phyloP scores from a whole-genome alignment of 2,329 filamentous ascomycete species.

The Colletotrichum viniferum region DNA sequence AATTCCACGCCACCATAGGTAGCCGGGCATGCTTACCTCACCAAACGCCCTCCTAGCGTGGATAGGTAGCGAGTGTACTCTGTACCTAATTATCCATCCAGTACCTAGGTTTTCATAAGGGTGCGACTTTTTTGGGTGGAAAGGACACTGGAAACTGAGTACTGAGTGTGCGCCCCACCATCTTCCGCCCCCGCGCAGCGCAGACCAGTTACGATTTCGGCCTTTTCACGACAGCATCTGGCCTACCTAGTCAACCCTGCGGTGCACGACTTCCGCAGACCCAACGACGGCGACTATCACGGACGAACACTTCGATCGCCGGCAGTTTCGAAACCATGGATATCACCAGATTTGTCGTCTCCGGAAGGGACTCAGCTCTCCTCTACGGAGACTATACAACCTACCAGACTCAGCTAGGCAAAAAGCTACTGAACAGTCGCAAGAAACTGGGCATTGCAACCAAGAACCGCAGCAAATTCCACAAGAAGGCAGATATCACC shows the following conservation, averaged over 20 bases:
- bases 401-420: constrained; percentile 80
- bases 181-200: constrained; percentile 4
- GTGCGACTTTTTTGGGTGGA: not conserved
- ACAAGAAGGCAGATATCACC: constrained; percentile 71
- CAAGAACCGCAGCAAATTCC: constrained; percentile 86
- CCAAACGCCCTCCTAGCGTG: not conserved
- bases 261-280: not conserved
- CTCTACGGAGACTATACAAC: constrained; percentile 87
- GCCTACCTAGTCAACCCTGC: not conserved
- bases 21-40: not conserved
- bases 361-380: constrained; percentile 80
- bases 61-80: not conserved
- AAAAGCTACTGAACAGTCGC: constrained; percentile 80
- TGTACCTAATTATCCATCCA: not conserved
- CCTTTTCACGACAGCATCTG: not conserved
- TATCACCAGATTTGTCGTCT: constrained; percentile 83
- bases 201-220: not conserved
- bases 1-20: not conserved
- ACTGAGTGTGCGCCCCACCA: constrained; percentile 8
- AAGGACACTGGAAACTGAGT: constrained; percentile 2
- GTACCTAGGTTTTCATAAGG: not conserved
- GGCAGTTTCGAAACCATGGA: constrained; percentile 65
- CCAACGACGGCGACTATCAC: not conserved
- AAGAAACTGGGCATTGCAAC: constrained; percentile 86
- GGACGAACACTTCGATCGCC: not conserved